Conservation (phyloP, 768 basidiomycete genomes). For the Filobasidium floriforme region DNA sequence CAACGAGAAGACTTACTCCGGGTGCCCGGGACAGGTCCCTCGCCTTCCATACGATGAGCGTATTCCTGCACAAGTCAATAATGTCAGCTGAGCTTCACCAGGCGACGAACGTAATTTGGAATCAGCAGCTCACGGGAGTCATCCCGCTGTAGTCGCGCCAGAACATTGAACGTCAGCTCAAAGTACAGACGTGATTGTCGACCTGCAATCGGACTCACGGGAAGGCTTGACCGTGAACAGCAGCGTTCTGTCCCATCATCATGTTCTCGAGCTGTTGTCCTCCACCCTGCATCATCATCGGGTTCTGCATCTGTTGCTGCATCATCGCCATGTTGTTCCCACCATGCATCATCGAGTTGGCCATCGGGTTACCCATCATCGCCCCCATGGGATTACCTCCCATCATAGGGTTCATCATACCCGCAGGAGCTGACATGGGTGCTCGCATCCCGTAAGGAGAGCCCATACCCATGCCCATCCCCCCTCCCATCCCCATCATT, state of each 20-base stretch:
- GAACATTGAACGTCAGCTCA: background rate
- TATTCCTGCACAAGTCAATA: constrained; percentile 2
- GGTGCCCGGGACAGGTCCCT: constrained; percentile 15
- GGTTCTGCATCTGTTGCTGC: constrained; percentile 11
- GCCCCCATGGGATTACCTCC: background rate
- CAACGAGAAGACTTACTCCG: background rate
- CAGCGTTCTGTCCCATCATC: constrained; percentile 19
- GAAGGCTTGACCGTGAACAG: constrained; percentile 14
- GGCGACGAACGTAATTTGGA: too few relatives aligned
- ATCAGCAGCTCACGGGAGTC: constrained; percentile 11
- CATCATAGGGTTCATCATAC: background rate
- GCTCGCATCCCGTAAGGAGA: background rate
- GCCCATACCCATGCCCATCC: constrained; percentile 5
- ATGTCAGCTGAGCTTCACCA: too few relatives aligned
- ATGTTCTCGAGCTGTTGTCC: constrained; percentile 13
- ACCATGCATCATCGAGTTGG: background rate
- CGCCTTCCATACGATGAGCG: constrained; percentile 18
- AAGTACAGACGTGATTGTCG: background rate
- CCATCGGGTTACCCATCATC: background rate
- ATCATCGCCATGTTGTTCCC: background rate
- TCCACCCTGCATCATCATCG: constrained; percentile 4
- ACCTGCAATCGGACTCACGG: background rate
- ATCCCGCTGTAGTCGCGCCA: background rate
- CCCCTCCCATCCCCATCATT: background rate
- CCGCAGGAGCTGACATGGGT: constrained; percentile 1